Percentiles rank a stretch among this genome's conserved stretches.
phyloP scores from a whole-genome alignment of 257 asterid genomes.

The Forsythia viridissima region DNA sequence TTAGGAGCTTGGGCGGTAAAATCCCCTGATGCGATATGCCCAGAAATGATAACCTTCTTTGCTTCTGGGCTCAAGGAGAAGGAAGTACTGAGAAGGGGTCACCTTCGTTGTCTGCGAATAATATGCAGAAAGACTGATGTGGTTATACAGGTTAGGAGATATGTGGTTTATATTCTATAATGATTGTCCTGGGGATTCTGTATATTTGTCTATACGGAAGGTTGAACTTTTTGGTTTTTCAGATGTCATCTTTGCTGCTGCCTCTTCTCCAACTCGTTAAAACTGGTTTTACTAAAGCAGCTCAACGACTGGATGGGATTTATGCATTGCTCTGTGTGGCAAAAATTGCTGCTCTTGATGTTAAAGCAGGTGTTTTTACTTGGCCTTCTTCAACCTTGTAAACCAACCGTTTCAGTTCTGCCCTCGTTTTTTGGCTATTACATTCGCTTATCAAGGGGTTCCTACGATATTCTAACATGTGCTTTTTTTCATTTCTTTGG shows the following conservation, averaged over 20 bases:
- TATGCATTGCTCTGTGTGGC: conserved; percentile 78
- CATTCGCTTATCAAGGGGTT: conserved; percentile 9
- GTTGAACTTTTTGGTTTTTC: conserved; percentile 28
- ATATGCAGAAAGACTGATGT: conserved; percentile 73
- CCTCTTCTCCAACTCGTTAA: conserved; percentile 93
- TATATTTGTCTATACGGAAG: conserved; percentile 16
- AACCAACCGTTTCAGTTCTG: conserved; percentile 6
- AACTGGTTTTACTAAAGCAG: conserved; percentile 90
- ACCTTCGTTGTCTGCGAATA: conserved; percentile 79
- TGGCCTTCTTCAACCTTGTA: conserved; percentile 12
- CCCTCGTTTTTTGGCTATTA: conserved; percentile 12
- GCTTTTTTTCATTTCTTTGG: conserved; percentile 29
- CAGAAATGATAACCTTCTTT: conserved; percentile 58
- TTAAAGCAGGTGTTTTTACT: conserved; percentile 79
- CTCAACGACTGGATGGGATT: conserved; percentile 92
- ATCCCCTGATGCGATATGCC: conserved; percentile 67
- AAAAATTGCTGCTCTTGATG: conserved; percentile 79
- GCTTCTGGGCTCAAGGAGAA: conserved; percentile 89
- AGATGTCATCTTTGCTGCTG: conserved; percentile 74
- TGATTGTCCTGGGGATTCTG: conserved; percentile 2
- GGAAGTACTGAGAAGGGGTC: conserved; percentile 83
- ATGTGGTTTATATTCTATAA: conserved; percentile 11
- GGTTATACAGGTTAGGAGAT: conserved; percentile 54
- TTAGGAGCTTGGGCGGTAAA: conserved; percentile 81
- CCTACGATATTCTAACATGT: conserved; percentile 10